Evolutionary conservation across 306 rosid genomes (phyloP).

Genomic region (Trifolium fragiferum): DNA sequence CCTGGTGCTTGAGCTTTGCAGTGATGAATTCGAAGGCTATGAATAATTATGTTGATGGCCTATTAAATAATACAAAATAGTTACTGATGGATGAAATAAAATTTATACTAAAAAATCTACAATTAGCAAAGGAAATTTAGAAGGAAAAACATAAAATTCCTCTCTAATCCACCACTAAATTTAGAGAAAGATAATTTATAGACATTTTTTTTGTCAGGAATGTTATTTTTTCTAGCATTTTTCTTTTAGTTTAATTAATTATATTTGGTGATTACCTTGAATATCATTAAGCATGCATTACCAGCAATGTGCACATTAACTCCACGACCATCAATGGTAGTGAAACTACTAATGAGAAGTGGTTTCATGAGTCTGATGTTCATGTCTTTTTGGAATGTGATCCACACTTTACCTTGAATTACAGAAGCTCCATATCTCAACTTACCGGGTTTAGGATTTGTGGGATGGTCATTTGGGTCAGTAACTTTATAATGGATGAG

Average conservation of each 20-base stretch:
- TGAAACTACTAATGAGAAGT: slow-evolving; percentile 40
- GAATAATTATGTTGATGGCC: slow-evolving; percentile 43
- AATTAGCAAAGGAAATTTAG: neutral
- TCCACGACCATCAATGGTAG: neutral
- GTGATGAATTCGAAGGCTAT: slow-evolving; percentile 37
- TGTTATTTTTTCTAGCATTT: too few relatives aligned
- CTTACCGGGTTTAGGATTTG: slow-evolving; percentile 35
- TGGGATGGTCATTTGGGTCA: slow-evolving; percentile 30
- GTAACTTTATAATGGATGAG: neutral
- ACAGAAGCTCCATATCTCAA: slow-evolving; percentile 44
- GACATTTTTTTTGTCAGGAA: too few relatives aligned
- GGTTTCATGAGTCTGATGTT: slow-evolving; percentile 31
- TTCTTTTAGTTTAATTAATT: too few relatives aligned
- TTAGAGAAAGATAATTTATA: too few relatives aligned
- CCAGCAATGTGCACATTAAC: neutral
- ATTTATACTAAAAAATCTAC: neutral
- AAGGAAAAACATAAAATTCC: neutral
- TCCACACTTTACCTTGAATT: slow-evolving; percentile 30
- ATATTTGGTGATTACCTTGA: slow-evolving; percentile 36
- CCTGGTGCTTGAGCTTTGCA: slow-evolving; percentile 28
- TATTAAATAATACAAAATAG: neutral
- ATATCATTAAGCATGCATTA: slow-evolving; percentile 20
- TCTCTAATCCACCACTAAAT: too few relatives aligned
- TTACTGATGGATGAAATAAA: neutral
- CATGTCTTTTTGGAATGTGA: slow-evolving; percentile 42